These are phyloP conservation scores for Tolypocladium cylindrosporum DNA, from an alignment of 2,329 filamentous ascomycete species.

Conservation along the genomic window DNA sequence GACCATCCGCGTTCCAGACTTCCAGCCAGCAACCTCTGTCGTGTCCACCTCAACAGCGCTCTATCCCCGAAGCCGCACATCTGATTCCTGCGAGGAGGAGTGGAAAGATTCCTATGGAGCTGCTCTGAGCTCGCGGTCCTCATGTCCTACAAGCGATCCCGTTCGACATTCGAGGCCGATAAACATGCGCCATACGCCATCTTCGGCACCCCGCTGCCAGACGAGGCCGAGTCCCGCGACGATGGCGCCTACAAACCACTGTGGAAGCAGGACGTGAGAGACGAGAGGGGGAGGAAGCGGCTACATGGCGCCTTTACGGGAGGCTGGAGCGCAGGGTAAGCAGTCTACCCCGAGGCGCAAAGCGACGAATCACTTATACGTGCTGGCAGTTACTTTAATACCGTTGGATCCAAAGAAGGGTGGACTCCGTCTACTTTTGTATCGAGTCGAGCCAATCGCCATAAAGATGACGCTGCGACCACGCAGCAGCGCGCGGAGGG, in stretches of 20 bases:
- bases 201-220: conserved; percentile 78
- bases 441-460: conserved; percentile 74
- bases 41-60: neutral
- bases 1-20: neutral
- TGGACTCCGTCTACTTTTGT: conserved; percentile 91
- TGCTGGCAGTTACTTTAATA: conserved; percentile 76
- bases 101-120: neutral
- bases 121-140: conserved; percentile 3
- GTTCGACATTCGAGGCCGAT: conserved; percentile 69
- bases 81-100: neutral
- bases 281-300: conserved; percentile 82
- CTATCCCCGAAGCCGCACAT: no score
- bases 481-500: conserved; percentile 66
- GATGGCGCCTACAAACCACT: conserved; percentile 87
- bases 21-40: neutral
- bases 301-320: conserved; percentile 95
- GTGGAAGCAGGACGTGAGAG: conserved; percentile 98
- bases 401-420: conserved; percentile 95
- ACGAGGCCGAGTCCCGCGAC: conserved; percentile 69
- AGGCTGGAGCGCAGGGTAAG: conserved; percentile 90
- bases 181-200: conserved; percentile 63
- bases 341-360: conserved; percentile 2
- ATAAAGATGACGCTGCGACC: conserved; percentile 49
- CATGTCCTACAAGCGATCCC: conserved; percentile 76
- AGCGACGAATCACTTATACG: neutral